A percentile compares a stretch with the other conserved stretches of the same genome.
phyloP scores from a whole-genome alignment of 176 grass and related monocot species.

The Leersia perrieri region DNA sequence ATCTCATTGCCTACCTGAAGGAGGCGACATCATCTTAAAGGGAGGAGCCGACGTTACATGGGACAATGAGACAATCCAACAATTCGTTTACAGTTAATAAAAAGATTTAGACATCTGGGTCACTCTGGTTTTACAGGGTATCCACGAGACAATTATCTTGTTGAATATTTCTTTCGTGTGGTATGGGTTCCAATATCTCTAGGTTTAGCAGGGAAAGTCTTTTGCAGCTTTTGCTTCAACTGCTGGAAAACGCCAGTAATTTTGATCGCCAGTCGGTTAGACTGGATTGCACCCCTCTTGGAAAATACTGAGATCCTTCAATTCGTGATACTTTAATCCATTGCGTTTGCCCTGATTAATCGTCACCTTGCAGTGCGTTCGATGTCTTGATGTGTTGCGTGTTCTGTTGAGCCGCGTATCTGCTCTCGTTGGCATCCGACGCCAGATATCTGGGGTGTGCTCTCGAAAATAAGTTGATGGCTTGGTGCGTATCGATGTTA shows the following conservation, averaged over 20 bases:
- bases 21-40: conserved; percentile 50
- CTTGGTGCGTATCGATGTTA: too few species aligned
- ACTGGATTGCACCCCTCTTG: conserved; percentile 8
- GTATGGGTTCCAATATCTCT: conserved; percentile 31
- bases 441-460: too few species aligned
- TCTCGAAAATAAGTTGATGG: too few species aligned
- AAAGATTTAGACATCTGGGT: conserved; percentile 21
- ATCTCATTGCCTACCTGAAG: conserved; percentile 91
- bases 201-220: conserved; percentile 40
- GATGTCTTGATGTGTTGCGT: background rate
- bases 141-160: conserved; percentile 32
- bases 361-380: too few species aligned
- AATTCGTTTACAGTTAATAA: conserved; percentile 64
- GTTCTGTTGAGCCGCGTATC: too few species aligned
- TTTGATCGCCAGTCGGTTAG: conserved; percentile 37
- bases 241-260: conserved; percentile 45
- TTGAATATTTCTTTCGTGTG: conserved; percentile 9
- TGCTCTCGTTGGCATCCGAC: too few species aligned
- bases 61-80: conserved; percentile 16
- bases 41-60: background rate
- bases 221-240: conserved; percentile 16
- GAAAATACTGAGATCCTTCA: background rate
- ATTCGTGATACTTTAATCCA: background rate
- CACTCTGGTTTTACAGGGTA: conserved; percentile 38
- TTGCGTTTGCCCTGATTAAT: background rate